Evolutionary conservation across 306 rosid species (phyloP), one percentile per base, ranked within the genome.

Genomic region (Abrus pulchellus): DNA sequence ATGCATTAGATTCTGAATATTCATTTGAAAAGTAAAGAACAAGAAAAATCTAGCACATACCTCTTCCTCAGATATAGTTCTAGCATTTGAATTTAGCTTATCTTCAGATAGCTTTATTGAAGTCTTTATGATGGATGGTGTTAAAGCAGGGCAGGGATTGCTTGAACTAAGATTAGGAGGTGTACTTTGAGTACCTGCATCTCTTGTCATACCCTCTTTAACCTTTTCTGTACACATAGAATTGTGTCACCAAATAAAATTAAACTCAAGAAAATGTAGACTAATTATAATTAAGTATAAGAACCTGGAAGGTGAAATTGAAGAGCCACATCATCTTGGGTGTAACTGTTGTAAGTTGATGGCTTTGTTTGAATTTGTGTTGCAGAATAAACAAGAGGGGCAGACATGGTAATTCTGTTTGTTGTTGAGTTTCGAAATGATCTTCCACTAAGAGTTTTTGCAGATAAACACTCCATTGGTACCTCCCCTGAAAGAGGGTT

Each of bases 401-500:
- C 95, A 55, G 97, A 93, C 79, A 90, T 89, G 52, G 94, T 88
- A 28, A 85, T 88, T 84, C 83, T 83, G 80, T 86, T 91, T 9
- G 93, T 85, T 3, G 95, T 74, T 49, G 84, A 80, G 41, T 85
- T 93, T 12, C 86, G 81, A 81, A 93, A 93, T 30, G 93, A 95
- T 83, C 96, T 91, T 81, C 93, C 97, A 77, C 96, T 91, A 2
- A 89, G 93, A 52, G 99, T 90, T 86, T 93, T 95, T 52, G 98
- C 90, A 48, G 99, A 95, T 68, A 95, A 82, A 91, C 99, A 95
- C 84, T 95, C 99, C 85, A 90, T 72, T 54, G 99, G 99, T 32
- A 95, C 89, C 29, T 95, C 93, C 43, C 99, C 99, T 9, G 99
- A 95, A 74, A 87, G 86, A 52, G 99, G 99, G 41, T 95, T 95